Conservation (phyloP, 2,329 filamentous ascomycete genomes). For the Beauveria pseudobassiana region DNA sequence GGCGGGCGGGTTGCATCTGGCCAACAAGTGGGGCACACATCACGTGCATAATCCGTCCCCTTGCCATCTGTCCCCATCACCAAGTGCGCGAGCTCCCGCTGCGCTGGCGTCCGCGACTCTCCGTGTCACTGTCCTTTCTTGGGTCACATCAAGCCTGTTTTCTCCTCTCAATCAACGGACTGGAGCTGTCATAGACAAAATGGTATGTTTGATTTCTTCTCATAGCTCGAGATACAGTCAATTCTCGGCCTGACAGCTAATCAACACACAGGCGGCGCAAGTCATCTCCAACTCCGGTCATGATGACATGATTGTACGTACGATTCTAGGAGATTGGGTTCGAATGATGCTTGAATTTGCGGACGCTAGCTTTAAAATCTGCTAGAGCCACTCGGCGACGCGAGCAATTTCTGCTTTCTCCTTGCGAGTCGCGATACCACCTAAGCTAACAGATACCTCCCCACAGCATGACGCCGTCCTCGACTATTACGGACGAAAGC, state of each 20-base stretch:
- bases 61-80: slow-evolving; percentile 11
- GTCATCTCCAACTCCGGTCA: slow-evolving; percentile 50
- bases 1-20: neutral
- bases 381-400: neutral
- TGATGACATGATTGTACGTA: slow-evolving; percentile 98
- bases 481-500: slow-evolving; percentile 93
- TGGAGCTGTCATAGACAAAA: neutral
- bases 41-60: slow-evolving; percentile 8
- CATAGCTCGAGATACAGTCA: neutral
- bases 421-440: slow-evolving; percentile 2
- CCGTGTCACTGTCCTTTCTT: neutral
- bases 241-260: neutral
- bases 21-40: neutral
- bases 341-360: neutral
- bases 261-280: slow-evolving; percentile 29
- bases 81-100: neutral
- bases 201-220: slow-evolving; percentile 3
- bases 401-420: neutral
- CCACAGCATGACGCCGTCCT: slow-evolving; percentile 88
- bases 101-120: neutral
- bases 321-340: neutral
- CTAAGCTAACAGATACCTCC: slow-evolving; percentile 17
- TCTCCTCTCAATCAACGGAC: neutral
- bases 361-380: neutral
- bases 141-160: neutral